Percentiles rank a stretch among this genome's conserved stretches.
phyloP scores from a whole-genome alignment of 2,329 filamentous ascomycete species.

The Fusarium sp. region DNA sequence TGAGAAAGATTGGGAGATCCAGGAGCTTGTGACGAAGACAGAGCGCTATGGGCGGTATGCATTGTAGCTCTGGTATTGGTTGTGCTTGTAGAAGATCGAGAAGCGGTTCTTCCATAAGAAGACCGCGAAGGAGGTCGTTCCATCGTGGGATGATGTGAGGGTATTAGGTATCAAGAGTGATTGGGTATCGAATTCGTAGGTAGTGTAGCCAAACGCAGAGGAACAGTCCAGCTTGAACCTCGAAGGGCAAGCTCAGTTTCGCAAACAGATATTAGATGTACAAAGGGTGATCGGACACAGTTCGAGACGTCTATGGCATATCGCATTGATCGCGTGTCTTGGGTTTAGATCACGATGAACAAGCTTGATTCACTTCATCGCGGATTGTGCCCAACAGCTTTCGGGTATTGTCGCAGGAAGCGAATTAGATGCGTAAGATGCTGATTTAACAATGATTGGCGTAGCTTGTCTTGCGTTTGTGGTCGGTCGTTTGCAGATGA shows the following conservation, averaged over 20 bases:
- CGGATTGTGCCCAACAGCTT: constrained; percentile 8
- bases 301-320: constrained; percentile 9
- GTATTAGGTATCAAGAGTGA: neutral
- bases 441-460: constrained; percentile 8
- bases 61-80: constrained; percentile 52
- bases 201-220: neutral
- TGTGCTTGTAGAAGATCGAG: constrained; percentile 56
- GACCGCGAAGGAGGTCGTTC: constrained; percentile 43
- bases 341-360: constrained; percentile 14
- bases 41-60: constrained; percentile 53
- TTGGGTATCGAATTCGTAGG: neutral
- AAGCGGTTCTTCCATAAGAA: constrained; percentile 53
- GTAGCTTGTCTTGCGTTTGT: constrained; percentile 3
- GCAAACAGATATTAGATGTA: neutral
- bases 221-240: neutral
- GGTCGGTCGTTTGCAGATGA: neutral
- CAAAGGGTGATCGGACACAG: neutral
- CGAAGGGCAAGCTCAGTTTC: neutral
- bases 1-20: constrained; percentile 47
- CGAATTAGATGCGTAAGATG: constrained; percentile 14
- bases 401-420: constrained; percentile 17
- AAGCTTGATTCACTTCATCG: constrained; percentile 30
- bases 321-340: constrained; percentile 18
- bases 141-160: constrained; percentile 35
- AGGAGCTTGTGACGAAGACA: constrained; percentile 52